Evolutionary conservation across 1,139 yeast genomes (phyloP).

Genomic region (Diutina ranongensis): DNA sequence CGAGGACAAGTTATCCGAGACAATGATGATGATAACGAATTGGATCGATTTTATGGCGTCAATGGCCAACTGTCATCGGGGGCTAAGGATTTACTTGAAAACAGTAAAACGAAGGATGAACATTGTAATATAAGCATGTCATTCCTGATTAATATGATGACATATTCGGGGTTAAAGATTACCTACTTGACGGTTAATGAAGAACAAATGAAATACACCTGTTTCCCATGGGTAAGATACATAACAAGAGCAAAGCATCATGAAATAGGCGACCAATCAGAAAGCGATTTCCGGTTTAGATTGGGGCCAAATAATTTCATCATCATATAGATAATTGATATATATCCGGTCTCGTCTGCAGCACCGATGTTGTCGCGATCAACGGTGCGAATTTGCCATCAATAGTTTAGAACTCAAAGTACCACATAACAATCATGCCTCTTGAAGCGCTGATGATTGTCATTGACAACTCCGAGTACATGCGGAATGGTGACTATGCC

Average conservation of each 20-base stretch:
- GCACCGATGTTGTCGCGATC: background rate
- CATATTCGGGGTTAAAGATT: constrained; percentile 31
- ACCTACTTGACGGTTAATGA: constrained; percentile 32
- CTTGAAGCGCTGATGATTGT: constrained; percentile 94
- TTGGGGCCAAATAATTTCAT: background rate
- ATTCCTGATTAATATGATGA: constrained; percentile 30
- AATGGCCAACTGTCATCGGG: constrained; percentile 23
- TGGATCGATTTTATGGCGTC: constrained; percentile 33
- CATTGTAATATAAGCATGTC: constrained; percentile 19
- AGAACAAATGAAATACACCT: constrained; percentile 29
- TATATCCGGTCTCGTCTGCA: too few species aligned
- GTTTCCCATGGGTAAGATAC: constrained; percentile 39
- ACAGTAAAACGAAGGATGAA: constrained; percentile 10
- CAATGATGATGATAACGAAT: constrained; percentile 17
- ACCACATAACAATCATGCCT: constrained; percentile 57
- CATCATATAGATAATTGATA: too few species aligned
- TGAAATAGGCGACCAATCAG: background rate
- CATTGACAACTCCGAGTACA: constrained; percentile 90
- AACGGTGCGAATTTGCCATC: background rate
- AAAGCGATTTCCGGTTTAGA: background rate
- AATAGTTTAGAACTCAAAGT: too few species aligned
- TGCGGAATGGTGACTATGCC: constrained; percentile 90
- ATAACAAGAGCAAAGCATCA: constrained; percentile 18
- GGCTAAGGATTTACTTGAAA: constrained; percentile 12
- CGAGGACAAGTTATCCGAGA: constrained; percentile 7